Evolutionary conservation across 805 yeast species (phyloP).

Genomic region (Yarrowia bubula): DNA sequence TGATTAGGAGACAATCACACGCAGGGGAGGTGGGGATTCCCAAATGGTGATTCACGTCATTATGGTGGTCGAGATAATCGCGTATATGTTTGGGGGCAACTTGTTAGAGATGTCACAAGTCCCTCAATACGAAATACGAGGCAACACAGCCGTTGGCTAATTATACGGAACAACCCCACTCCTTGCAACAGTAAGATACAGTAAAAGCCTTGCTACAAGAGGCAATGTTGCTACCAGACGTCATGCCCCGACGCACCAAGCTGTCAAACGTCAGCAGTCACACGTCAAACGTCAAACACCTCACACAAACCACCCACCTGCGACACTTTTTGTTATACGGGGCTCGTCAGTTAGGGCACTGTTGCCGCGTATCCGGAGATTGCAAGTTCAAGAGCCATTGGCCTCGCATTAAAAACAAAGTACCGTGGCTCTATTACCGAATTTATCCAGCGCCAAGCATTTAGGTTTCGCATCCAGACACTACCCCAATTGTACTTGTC

Average conservation of each 20-base stretch:
- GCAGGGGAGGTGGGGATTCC: constrained; percentile 9
- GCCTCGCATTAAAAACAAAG: not conserved
- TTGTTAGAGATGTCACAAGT: too few species aligned
- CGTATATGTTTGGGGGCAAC: not conserved
- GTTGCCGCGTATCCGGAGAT: constrained; percentile 3
- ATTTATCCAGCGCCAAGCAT: not conserved
- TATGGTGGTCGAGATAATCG: too few species aligned
- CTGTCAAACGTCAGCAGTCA: not conserved
- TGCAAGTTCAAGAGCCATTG: constrained; percentile 6
- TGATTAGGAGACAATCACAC: not conserved
- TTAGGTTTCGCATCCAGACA: not conserved
- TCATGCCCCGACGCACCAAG: not conserved
- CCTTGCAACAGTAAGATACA: too few species aligned
- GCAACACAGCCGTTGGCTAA: not conserved
- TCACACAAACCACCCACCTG: too few species aligned
- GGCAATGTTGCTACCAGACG: too few species aligned
- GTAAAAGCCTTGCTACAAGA: too few species aligned
- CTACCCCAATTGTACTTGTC: not conserved
- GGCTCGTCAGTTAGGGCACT: not conserved
- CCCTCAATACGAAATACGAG: too few species aligned
- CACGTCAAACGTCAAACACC: too few species aligned
- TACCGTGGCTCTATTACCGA: constrained; percentile 1
- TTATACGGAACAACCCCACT: too few species aligned
- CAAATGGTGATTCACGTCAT: not conserved
- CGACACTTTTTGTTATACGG: too few species aligned